A percentile compares a stretch with the other conserved stretches of the same genome.
These are phyloP conservation scores for Neurospora discreta DNA, from an alignment of 495 filamentous ascomycete species.

Conservation along the genomic window DNA sequence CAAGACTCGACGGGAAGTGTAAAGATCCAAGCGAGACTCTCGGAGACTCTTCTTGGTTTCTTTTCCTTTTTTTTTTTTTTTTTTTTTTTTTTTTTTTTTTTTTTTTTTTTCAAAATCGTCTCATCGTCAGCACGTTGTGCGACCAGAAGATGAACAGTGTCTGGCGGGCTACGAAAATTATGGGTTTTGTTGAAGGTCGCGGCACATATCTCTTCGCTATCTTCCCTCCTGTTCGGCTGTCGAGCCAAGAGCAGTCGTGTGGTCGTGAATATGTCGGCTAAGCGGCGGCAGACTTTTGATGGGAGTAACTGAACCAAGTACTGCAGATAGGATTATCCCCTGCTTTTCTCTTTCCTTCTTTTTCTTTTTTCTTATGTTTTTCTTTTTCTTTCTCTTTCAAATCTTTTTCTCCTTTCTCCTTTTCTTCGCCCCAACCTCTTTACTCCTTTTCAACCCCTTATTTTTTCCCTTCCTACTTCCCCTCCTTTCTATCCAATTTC, in stretches of 20 bases:
- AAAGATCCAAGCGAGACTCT: neutral
- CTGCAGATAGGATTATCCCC: neutral
- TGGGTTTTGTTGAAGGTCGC: neutral
- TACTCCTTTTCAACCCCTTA: too few relatives aligned
- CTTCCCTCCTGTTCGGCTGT: neutral
- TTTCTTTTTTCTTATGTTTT: too few relatives aligned
- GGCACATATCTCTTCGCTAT: neutral
- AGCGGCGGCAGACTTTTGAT: neutral
- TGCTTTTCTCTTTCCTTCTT: too few relatives aligned
- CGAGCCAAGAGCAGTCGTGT: neutral
- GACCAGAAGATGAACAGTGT: neutral
- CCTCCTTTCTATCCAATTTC: neutral
- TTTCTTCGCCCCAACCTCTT: too few relatives aligned
- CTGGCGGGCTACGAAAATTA: neutral
- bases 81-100: too few relatives aligned
- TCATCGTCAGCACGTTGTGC: neutral
- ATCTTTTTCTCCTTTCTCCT: too few relatives aligned
- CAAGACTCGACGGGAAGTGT: neutral
- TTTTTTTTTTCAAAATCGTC: neutral
- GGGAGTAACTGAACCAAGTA: neutral
- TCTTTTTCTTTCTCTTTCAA: too few relatives aligned
- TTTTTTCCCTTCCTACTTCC: too few relatives aligned
- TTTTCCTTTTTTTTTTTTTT: too few relatives aligned
- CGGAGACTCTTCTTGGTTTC: too few relatives aligned
- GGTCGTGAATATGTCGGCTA: neutral